A percentile compares a stretch with the other conserved stretches of the same genome.
Evolutionary conservation across 495 filamentous ascomycete genomes (phyloP).

Genomic region (Tuber calosporum): DNA sequence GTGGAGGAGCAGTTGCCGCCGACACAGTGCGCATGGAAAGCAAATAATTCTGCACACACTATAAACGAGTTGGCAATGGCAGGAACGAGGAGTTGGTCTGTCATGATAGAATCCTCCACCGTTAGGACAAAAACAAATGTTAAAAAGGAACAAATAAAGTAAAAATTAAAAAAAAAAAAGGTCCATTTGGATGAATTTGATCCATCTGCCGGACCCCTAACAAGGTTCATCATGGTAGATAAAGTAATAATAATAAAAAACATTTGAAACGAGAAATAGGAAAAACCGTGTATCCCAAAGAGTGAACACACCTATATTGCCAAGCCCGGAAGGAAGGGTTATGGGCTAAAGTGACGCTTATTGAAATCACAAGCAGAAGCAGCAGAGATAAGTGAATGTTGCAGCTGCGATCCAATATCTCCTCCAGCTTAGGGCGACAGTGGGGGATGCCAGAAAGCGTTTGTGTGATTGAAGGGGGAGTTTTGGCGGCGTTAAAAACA

Average conservation of each 20-base stretch:
- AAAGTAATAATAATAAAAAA: background rate
- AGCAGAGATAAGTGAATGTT: constrained; percentile 8
- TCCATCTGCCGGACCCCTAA: background rate
- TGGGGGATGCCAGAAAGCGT: constrained; percentile 11
- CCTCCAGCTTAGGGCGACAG: constrained; percentile 10
- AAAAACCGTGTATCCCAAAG: background rate
- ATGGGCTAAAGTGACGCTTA: background rate
- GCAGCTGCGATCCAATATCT: constrained; percentile 16
- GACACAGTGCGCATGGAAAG: background rate
- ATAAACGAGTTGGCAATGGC: background rate
- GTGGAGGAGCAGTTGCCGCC: background rate
- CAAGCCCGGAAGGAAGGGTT: background rate
- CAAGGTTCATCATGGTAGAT: background rate
- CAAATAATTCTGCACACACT: background rate
- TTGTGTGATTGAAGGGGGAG: constrained; percentile 3
- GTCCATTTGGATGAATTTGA: background rate
- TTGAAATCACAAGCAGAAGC: constrained; percentile 1
- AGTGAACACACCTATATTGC: background rate
- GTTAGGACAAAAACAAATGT: background rate
- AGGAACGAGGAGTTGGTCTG: background rate
- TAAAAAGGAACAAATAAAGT: background rate
- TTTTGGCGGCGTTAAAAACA: background rate
- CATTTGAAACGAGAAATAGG: background rate
- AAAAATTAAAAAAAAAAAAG: background rate
- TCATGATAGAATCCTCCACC: background rate